Percentiles rank a stretch among this genome's conserved stretches.
These are phyloP conservation scores for Uncinocarpus reesii DNA, from an alignment of 2,329 filamentous ascomycete genomes.

Conservation along the genomic window DNA sequence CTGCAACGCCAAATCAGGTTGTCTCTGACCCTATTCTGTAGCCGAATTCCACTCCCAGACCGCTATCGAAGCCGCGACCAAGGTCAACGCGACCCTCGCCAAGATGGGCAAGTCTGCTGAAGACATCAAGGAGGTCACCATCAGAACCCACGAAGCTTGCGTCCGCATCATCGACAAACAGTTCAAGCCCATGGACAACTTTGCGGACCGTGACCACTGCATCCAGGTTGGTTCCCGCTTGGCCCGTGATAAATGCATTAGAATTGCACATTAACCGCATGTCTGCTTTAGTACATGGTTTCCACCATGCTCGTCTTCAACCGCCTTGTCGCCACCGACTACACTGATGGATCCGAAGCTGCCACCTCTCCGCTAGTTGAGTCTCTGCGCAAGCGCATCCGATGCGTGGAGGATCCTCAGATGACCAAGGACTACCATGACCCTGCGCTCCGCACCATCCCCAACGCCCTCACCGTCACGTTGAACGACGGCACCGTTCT, in stretches of 20 bases:
- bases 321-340: slow-evolving; percentile 85
- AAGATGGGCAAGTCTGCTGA: slow-evolving; percentile 78
- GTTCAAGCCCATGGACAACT: slow-evolving; percentile 99
- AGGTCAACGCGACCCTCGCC: slow-evolving; percentile 73
- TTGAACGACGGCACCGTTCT: slow-evolving; percentile 88
- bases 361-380: slow-evolving; percentile 84
- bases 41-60: slow-evolving; percentile 99
- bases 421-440: slow-evolving; percentile 96
- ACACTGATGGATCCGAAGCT: slow-evolving; percentile 83
- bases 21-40: slow-evolving; percentile 24
- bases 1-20: background rate
- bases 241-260: background rate
- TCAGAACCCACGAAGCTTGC: slow-evolving; percentile 96
- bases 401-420: slow-evolving; percentile 89
- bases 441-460: slow-evolving; percentile 85
- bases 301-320: slow-evolving; percentile 92
- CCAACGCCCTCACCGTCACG: slow-evolving; percentile 89
- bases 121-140: slow-evolving; percentile 86
- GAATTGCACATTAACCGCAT: slow-evolving; percentile 22
- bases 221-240: slow-evolving; percentile 53
- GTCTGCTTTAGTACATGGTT: slow-evolving; percentile 66
- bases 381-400: slow-evolving; percentile 83
- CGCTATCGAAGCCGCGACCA: slow-evolving; percentile 86
- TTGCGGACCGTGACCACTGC: slow-evolving; percentile 97
- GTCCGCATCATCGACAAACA: slow-evolving; percentile 99